Percentiles rank a stretch among this genome's conserved stretches.
phyloP scores from a whole-genome alignment of 1,284 basidiomycete genomes.

The Phellinidium pouzarii region DNA sequence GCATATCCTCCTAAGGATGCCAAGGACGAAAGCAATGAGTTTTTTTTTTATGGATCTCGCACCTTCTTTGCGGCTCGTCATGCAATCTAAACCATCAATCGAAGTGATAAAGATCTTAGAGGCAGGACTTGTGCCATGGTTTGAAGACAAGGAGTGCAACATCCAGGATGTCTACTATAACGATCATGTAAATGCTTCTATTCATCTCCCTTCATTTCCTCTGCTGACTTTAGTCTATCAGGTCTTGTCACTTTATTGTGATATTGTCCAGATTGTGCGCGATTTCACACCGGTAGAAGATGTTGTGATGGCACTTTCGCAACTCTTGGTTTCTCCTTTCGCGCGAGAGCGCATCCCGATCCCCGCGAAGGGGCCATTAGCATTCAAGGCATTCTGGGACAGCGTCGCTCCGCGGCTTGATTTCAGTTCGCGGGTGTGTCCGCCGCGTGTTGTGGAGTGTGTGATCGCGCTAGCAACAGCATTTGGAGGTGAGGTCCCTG shows the following conservation, averaged over 20 bases:
- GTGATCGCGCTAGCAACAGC: conserved; percentile 6
- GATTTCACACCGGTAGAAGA: conserved; percentile 1
- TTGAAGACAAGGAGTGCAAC: conserved; percentile 6
- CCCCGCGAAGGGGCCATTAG: conserved; percentile 9
- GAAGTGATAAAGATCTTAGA: not conserved
- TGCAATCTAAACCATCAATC: not conserved
- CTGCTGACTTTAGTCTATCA: not conserved
- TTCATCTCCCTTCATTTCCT: not conserved
- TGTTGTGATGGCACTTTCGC: conserved; percentile 1
- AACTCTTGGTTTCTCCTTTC: conserved; percentile 8
- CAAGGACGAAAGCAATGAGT: not conserved
- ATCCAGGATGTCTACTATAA: conserved; percentile 9
- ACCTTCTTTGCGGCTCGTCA: not conserved
- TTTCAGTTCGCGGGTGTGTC: conserved; percentile 6
- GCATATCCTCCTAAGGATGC: conserved; percentile 9
- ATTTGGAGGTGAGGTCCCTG: conserved; percentile 12
- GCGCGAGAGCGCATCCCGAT: conserved; percentile 6
- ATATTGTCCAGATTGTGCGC: not conserved
- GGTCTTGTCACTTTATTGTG: conserved; percentile 12
- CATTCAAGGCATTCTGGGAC: conserved; percentile 15
- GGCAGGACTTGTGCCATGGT: conserved; percentile 12
- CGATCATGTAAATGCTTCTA: conserved; percentile 2
- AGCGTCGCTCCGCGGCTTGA: conserved; percentile 1
- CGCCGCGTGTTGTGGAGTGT: conserved; percentile 4
- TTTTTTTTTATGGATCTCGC: conserved; percentile 3